Evolutionary conservation across 192 early-diverging fungal species (phyloP).

Genomic region (Backusella circina): DNA sequence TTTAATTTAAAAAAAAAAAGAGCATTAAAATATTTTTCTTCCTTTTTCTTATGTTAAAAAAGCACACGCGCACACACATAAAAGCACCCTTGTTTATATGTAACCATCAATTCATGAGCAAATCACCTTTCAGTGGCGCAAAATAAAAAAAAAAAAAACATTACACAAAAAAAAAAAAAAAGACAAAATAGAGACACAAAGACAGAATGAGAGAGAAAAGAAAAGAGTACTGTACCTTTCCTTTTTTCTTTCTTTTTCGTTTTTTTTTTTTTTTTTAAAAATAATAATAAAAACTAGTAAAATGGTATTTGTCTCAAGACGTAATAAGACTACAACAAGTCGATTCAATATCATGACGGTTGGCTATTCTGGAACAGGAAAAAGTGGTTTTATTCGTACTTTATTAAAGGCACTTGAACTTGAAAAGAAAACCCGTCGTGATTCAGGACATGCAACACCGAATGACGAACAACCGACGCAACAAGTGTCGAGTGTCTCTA

Average conservation of each 20-base stretch:
- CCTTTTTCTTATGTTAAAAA: too few relatives aligned
- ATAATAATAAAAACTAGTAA: conserved; percentile 6
- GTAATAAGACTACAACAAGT: conserved; percentile 29
- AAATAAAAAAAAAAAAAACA: not conserved
- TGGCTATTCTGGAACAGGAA: conserved; percentile 80
- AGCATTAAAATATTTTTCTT: too few relatives aligned
- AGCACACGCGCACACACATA: too few relatives aligned
- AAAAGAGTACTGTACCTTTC: not conserved
- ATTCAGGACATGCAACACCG: conserved; percentile 24
- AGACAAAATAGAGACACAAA: not conserved
- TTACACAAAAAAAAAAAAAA: not conserved
- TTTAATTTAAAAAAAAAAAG: not conserved
- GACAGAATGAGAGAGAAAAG: not conserved
- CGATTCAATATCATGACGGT: conserved; percentile 58
- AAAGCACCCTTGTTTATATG: too few relatives aligned
- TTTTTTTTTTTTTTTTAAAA: not conserved
- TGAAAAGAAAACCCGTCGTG: conserved; percentile 17
- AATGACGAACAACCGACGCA: conserved; percentile 47
- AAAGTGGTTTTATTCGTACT: conserved; percentile 87
- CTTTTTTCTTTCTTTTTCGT: conserved; percentile 2
- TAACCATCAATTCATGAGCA: too few relatives aligned
- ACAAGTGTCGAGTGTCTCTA: conserved; percentile 57
- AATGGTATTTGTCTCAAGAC: conserved; percentile 31
- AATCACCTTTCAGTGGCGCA: too few relatives aligned
- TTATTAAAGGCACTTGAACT: conserved; percentile 60